phyloP scores from a whole-genome alignment of 1,139 yeast species.

The Keqinozyma sinolaborantium region DNA sequence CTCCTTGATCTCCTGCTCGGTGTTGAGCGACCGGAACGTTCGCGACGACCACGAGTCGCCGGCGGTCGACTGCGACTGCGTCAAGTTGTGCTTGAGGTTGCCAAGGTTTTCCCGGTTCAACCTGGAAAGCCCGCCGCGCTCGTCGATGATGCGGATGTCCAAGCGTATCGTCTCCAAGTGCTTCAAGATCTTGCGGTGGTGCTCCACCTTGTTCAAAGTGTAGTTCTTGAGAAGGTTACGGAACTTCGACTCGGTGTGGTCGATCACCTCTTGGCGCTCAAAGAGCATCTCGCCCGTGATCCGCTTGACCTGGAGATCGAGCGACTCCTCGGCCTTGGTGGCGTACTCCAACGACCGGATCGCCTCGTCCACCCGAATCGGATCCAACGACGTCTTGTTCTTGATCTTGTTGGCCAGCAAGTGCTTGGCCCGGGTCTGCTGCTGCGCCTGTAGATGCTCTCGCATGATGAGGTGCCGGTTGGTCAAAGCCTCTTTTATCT shows the following conservation, averaged over 20 bases:
- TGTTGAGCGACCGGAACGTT: conserved; percentile 53
- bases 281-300: conserved; percentile 83
- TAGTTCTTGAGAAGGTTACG: conserved; percentile 54
- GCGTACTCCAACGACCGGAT: conserved; percentile 76
- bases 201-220: conserved; percentile 73
- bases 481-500: conserved; percentile 88
- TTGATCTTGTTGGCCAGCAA: conserved; percentile 72
- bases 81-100: conserved; percentile 39
- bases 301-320: conserved; percentile 71
- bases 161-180: conserved; percentile 71
- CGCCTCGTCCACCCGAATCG: conserved; percentile 89
- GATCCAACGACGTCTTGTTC: conserved; percentile 73
- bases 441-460: conserved; percentile 78
- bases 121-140: conserved; percentile 77
- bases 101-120: conserved; percentile 71
- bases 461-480: conserved; percentile 91
- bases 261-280: conserved; percentile 59
- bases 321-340: conserved; percentile 69
- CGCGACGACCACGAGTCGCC: conserved; percentile 68
- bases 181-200: conserved; percentile 76
- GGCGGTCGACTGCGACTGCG: conserved; percentile 45
- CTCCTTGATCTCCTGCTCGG: conserved; percentile 26
- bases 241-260: conserved; percentile 55
- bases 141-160: conserved; percentile 75
- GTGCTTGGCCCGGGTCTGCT: conserved; percentile 66